Evolutionary conservation across 495 filamentous ascomycete species (phyloP).

Genomic region (Massariosphaeria phaeospora): DNA sequence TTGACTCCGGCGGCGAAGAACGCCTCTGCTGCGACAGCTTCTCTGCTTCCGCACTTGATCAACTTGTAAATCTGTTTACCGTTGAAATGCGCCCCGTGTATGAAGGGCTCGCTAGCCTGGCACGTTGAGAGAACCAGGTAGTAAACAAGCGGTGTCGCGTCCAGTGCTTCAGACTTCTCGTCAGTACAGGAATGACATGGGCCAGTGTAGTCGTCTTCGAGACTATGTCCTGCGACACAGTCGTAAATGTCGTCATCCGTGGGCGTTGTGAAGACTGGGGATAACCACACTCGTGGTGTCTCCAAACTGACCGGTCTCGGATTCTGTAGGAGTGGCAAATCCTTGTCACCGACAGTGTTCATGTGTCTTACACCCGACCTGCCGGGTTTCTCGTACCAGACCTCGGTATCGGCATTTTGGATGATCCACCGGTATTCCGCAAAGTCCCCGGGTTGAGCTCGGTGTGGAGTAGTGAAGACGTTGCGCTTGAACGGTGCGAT

Average conservation of each 20-base stretch:
- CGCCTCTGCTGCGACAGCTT: conserved; percentile 21
- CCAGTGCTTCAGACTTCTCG: conserved; percentile 24
- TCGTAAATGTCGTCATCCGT: conserved; percentile 29
- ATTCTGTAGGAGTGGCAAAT: neutral
- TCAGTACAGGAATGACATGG: conserved; percentile 25
- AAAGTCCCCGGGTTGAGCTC: conserved; percentile 13
- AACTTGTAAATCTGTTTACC: conserved; percentile 26
- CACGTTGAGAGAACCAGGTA: conserved; percentile 19
- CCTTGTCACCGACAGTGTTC: neutral
- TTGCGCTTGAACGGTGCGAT: conserved; percentile 20
- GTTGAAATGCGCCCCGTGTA: neutral
- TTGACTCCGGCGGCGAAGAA: conserved; percentile 24
- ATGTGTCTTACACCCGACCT: neutral
- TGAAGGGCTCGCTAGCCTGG: conserved; percentile 7
- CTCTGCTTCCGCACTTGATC: conserved; percentile 28
- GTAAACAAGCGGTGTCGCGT: conserved; percentile 15
- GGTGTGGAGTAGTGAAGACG: conserved; percentile 3
- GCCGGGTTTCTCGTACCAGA: conserved; percentile 15
- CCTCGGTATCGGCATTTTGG: neutral
- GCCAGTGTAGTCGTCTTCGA: conserved; percentile 13
- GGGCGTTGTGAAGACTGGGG: conserved; percentile 18
- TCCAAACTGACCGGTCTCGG: conserved; percentile 8
- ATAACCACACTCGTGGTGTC: conserved; percentile 21
- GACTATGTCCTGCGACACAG: conserved; percentile 15
- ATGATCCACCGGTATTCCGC: conserved; percentile 16